phyloP scores from a whole-genome alignment of 148 eudicot species.

The Diospyros lotus region DNA sequence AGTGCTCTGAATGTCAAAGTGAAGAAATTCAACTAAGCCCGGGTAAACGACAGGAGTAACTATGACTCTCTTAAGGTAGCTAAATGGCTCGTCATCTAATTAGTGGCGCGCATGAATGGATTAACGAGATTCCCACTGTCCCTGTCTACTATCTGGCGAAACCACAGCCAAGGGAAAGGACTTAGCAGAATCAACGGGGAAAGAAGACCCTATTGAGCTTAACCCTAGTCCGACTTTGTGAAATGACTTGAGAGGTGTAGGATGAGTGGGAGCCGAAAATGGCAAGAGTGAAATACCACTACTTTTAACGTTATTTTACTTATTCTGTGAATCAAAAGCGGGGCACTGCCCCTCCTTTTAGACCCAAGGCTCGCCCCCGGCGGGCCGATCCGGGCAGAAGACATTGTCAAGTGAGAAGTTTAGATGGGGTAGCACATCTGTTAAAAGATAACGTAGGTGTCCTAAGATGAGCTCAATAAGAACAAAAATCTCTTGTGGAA shows the following conservation, averaged over 20 bases:
- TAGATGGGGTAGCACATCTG: background rate
- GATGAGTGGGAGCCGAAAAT: conserved; percentile 16
- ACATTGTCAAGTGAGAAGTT: background rate
- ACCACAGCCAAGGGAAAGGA: conserved; percentile 28
- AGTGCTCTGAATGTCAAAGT: conserved; percentile 22
- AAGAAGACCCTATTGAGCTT: conserved; percentile 23
- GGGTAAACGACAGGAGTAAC: conserved; percentile 16
- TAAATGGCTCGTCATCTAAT: conserved; percentile 10
- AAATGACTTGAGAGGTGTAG: conserved; percentile 21
- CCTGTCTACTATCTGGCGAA: conserved; percentile 26
- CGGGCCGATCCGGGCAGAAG: background rate
- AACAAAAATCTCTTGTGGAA: conserved; percentile 2
- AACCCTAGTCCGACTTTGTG: conserved; percentile 20
- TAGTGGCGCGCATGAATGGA: conserved; percentile 18
- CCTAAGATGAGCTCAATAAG: background rate
- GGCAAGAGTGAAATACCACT: conserved; percentile 18
- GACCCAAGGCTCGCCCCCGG: background rate
- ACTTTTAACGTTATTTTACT: conserved; percentile 13
- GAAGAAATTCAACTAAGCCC: conserved; percentile 16
- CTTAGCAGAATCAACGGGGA: conserved; percentile 29
- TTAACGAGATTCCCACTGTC: conserved; percentile 32
- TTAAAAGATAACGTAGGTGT: background rate
- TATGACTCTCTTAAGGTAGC: background rate
- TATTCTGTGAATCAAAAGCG: background rate
- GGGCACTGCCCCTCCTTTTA: background rate